Evolutionary conservation across 2,329 filamentous ascomycete species (phyloP).

Genomic region (Alternaria postmessia): DNA sequence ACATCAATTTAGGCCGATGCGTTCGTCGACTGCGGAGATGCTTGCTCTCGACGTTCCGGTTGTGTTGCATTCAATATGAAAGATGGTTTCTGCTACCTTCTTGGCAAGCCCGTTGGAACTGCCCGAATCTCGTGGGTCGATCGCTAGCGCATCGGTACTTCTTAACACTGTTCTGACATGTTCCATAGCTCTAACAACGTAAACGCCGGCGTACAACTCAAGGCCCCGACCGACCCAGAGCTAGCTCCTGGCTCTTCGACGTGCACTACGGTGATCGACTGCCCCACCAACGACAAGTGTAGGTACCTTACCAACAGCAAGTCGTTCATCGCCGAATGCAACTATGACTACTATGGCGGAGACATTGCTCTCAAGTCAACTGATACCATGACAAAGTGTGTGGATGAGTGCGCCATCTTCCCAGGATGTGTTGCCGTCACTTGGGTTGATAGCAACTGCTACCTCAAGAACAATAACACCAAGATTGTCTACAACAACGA

Average conservation of each 20-base stretch:
- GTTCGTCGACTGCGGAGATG: slow-evolving; percentile 19
- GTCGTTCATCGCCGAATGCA: slow-evolving; percentile 11
- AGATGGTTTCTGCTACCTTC: slow-evolving; percentile 21
- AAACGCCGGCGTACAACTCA: slow-evolving; percentile 8
- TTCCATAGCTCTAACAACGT: not conserved
- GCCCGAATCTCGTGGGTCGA: slow-evolving; percentile 11
- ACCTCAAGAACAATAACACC: slow-evolving; percentile 12
- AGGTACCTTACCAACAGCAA: slow-evolving; percentile 5
- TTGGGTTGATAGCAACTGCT: slow-evolving; percentile 10
- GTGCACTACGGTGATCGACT: slow-evolving; percentile 9
- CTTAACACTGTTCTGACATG: not conserved
- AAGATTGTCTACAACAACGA: slow-evolving; percentile 7
- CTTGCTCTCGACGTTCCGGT: slow-evolving; percentile 8
- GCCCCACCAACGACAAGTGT: slow-evolving; percentile 15
- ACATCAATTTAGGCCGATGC: slow-evolving; percentile 8
- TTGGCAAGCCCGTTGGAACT: slow-evolving; percentile 11
- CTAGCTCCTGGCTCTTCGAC: slow-evolving; percentile 5
- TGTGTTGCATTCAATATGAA: slow-evolving; percentile 21
- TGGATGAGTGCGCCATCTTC: slow-evolving; percentile 2
- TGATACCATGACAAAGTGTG: slow-evolving; percentile 4
- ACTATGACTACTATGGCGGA: slow-evolving; percentile 20
- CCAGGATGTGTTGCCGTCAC: slow-evolving; percentile 13
- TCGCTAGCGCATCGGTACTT: not conserved
- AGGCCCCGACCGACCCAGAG: not conserved
- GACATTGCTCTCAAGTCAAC: slow-evolving; percentile 6